Conservation (phyloP, 2,329 filamentous ascomycete genomes). For the Decorospora gaudefroyi region DNA sequence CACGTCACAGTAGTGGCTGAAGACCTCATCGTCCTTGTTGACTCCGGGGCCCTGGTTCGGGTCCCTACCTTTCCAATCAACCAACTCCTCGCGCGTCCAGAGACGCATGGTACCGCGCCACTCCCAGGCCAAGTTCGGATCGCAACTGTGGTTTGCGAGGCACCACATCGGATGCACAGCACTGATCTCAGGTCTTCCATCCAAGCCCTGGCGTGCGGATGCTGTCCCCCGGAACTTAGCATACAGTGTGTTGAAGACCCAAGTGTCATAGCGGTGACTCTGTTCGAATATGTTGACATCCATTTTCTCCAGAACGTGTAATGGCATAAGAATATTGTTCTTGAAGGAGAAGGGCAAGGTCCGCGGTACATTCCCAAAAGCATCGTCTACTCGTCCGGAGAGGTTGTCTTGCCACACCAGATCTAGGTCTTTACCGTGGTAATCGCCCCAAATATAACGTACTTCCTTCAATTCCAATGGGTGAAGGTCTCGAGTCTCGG, state of each 20-base stretch:
- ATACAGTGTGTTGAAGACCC: constrained; percentile 90
- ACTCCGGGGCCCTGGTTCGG: constrained; percentile 61
- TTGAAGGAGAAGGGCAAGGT: constrained; percentile 79
- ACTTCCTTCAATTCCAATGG: constrained; percentile 64
- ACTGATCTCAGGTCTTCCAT: constrained; percentile 85
- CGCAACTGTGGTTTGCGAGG: constrained; percentile 92
- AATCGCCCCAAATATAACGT: constrained; percentile 70
- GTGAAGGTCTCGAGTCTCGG: constrained; percentile 62
- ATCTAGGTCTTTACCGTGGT: constrained; percentile 46
- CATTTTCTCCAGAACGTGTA: constrained; percentile 83
- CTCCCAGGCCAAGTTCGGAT: constrained; percentile 93
- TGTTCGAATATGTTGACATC: constrained; percentile 73
- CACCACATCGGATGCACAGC: constrained; percentile 97
- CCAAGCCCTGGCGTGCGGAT: constrained; percentile 71
- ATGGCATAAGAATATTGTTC: constrained; percentile 72
- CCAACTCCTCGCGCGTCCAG: constrained; percentile 62
- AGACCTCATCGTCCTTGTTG: constrained; percentile 77
- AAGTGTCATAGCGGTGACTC: constrained; percentile 66
- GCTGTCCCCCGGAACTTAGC: constrained; percentile 90
- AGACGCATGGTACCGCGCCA: constrained; percentile 82
- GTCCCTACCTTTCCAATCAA: constrained; percentile 54
- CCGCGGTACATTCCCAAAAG: constrained; percentile 49
- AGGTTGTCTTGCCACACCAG: constrained; percentile 24
- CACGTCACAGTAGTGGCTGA: constrained; percentile 95
- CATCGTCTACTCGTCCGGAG: constrained; percentile 17